Base-by-base conservation (phyloP, 1,139 yeast genomes). In the Wickerhamiella infanticola region DNA sequence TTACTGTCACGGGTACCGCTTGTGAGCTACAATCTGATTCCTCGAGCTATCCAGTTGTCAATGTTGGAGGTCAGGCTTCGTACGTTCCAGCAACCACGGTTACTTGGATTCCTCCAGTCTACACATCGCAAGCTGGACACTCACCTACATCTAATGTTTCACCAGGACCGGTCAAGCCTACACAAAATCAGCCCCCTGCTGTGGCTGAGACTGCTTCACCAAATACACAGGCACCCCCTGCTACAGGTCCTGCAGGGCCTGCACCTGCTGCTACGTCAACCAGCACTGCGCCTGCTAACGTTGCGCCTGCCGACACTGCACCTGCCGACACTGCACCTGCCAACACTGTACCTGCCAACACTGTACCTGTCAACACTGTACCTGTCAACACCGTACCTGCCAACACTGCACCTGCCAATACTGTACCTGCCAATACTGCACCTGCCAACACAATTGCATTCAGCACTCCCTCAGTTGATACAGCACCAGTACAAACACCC, bases 11-110 rank as follows among this genome's bases (percentile, higher is more conserved):
- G 3, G 50, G 44, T 2, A 49, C 45, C 37, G 13, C 33, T 36
- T 52, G 55, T 43, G 45, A 36, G 2, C 37, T 45, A 4, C 3
- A 37, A 9, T 3, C 37, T 29, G 5, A 45, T 5, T 11, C 46
- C 2, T 13, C 44, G 27, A 44, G 44, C 43, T 53, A 53, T 43
- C 53, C 56, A 3, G 55, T 53, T 3, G 56, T 53, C 8, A 51
- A 53, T 37, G 53, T 53, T 24, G 55, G 51, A n/a, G 44, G 45
- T 27, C 40, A 33, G 31, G 25, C 38, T 23, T 3, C 40, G 11
- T 11, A 13, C 5, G 33, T 5, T 31, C 27, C 43, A 5, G 35
- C 44, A 2, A 37, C 36, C 2, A 45, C 37, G 3, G 41, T 41
- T 23, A 41, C 47, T 6, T 24, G 23, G n/a, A 24, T 25, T 6